Evolutionary conservation across 2,329 filamentous ascomycete species (phyloP).

Genomic region (Coniella lustricola): DNA sequence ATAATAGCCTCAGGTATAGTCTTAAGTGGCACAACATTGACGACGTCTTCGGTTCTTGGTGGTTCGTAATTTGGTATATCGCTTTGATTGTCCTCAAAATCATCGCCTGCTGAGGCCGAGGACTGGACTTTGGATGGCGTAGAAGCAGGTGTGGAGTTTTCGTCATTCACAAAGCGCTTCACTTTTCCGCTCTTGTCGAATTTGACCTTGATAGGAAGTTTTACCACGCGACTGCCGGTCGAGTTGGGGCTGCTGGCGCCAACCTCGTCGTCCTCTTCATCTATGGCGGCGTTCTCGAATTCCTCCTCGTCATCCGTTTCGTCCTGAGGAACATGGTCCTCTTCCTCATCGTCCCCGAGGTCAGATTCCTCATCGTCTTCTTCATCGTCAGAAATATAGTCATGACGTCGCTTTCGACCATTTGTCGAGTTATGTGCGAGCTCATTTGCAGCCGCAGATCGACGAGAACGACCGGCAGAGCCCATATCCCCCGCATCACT

Average conservation of each 20-base stretch:
- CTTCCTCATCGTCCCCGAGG: slow-evolving; percentile 69
- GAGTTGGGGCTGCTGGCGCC: slow-evolving; percentile 21
- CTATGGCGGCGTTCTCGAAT: slow-evolving; percentile 47
- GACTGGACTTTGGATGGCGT: slow-evolving; percentile 12
- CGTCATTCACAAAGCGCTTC: slow-evolving; percentile 25
- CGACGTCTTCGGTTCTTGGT: slow-evolving; percentile 12
- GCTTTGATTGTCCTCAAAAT: slow-evolving; percentile 8
- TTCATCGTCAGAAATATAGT: slow-evolving; percentile 52
- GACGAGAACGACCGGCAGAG: slow-evolving; percentile 41
- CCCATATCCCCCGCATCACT: slow-evolving; percentile 32
- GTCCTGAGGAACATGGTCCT: slow-evolving; percentile 57
- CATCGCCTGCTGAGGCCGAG: slow-evolving; percentile 2
- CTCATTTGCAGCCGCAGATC: slow-evolving; percentile 43
- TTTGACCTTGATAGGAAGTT: slow-evolving; percentile 50
- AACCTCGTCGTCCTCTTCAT: slow-evolving; percentile 45
- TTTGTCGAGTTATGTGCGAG: slow-evolving; percentile 42
- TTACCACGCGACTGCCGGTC: slow-evolving; percentile 64
- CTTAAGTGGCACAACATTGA: slow-evolving; percentile 14
- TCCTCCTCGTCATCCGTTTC: slow-evolving; percentile 51
- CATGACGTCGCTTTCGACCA: slow-evolving; percentile 34
- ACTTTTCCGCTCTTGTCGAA: slow-evolving; percentile 29
- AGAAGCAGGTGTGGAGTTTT: slow-evolving; percentile 21
- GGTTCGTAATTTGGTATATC: slow-evolving; percentile 11
- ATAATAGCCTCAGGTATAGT: not conserved
- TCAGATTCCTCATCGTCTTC: slow-evolving; percentile 68